phyloP scores from a whole-genome alignment of 2,329 filamentous ascomycete genomes.

The Drechslerella dactyloides region DNA sequence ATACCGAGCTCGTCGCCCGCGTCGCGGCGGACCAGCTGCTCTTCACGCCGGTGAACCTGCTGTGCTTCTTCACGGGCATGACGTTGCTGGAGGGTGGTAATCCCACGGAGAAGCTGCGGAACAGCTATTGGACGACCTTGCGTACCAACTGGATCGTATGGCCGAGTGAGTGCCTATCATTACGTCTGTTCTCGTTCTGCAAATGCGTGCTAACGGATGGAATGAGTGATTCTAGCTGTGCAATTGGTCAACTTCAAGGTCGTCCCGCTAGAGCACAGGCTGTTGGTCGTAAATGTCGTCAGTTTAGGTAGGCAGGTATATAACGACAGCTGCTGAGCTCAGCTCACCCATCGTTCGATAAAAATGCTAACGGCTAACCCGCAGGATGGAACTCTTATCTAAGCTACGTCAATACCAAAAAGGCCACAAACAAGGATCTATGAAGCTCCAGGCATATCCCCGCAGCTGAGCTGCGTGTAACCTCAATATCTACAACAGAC shows the following conservation, averaged over 20 bases:
- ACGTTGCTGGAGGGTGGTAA: constrained; percentile 73
- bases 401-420: constrained; percentile 65
- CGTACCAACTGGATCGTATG: constrained; percentile 86
- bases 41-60: constrained; percentile 84
- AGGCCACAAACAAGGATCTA: neutral
- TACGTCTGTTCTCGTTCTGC: too few species aligned
- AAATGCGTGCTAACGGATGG: neutral
- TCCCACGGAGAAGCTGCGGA: constrained; percentile 72
- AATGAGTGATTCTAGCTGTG: constrained; percentile 60
- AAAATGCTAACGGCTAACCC: neutral
- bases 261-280: constrained; percentile 79
- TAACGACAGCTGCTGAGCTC: too few species aligned
- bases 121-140: constrained; percentile 74
- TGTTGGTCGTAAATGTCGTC: constrained; percentile 85
- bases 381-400: constrained; percentile 70
- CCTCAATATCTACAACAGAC: constrained; percentile 2
- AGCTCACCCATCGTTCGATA: too few species aligned
- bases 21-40: constrained; percentile 80
- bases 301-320: constrained; percentile 69
- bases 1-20: constrained; percentile 75
- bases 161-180: constrained; percentile 64
- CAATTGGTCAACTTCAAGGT: constrained; percentile 88
- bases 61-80: constrained; percentile 82
- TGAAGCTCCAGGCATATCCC: too few species aligned
- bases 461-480: neutral